These are phyloP conservation scores for Blastobotrys ciferrii DNA, from an alignment of 1,139 yeast genomes.

Conservation along the genomic window DNA sequence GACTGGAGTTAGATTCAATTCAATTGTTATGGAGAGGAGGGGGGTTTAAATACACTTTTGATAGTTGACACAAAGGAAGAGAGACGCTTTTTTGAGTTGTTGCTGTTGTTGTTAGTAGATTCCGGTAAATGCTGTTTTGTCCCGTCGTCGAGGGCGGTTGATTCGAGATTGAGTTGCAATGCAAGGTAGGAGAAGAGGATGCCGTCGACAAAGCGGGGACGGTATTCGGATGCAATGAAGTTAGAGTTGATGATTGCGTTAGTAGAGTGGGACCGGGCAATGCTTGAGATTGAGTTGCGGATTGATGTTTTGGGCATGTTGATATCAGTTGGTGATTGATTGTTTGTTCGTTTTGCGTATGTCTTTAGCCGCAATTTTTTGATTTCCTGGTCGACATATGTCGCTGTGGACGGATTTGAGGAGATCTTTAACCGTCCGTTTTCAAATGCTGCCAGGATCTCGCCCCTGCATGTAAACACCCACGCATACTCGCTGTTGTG, in stretches of 20 bases:
- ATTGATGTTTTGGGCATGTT: conserved; percentile 5
- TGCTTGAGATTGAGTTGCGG: conserved; percentile 3
- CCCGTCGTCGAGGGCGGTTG: not conserved
- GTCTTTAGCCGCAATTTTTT: conserved; percentile 15
- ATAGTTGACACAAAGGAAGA: not conserved
- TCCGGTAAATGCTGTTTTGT: not conserved
- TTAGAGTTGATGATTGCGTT: conserved; percentile 9
- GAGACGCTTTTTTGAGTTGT: conserved; percentile 4
- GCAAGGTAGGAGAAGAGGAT: conserved; percentile 20
- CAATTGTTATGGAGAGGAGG: not conserved
- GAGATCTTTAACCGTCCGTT: conserved; percentile 15
- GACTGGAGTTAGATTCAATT: no score
- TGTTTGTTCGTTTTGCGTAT: conserved; percentile 9
- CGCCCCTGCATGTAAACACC: conserved; percentile 19
- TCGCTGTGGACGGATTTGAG: conserved; percentile 12
- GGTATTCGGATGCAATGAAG: conserved; percentile 10
- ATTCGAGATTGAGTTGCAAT: conserved; percentile 10
- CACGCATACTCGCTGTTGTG: conserved; percentile 13
- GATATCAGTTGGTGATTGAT: not conserved
- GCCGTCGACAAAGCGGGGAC: conserved; percentile 22
- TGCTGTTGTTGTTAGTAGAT: not conserved
- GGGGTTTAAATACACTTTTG: conserved; percentile 2
- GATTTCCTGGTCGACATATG: conserved; percentile 18
- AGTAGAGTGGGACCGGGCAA: conserved; percentile 10
- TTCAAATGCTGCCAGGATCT: conserved; percentile 17